These are phyloP conservation scores for Aphanoascus verrucosus DNA, from an alignment of 2,329 filamentous ascomycete genomes.

Conservation along the genomic window DNA sequence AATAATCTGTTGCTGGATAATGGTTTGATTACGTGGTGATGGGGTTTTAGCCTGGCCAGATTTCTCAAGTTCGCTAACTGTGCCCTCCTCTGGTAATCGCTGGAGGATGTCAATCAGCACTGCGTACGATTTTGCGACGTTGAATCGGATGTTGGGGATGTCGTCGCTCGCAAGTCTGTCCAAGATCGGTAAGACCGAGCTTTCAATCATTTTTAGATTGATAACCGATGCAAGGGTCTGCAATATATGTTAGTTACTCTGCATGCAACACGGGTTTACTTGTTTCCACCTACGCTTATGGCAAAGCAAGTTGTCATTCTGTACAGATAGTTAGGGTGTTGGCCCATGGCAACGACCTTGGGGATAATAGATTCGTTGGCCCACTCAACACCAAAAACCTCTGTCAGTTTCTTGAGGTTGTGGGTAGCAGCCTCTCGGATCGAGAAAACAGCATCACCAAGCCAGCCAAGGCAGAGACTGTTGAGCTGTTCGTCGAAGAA, in stretches of 20 bases:
- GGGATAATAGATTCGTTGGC: slow-evolving; percentile 94
- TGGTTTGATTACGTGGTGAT: slow-evolving; percentile 61
- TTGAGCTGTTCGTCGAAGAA: slow-evolving; percentile 98
- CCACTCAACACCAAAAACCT: slow-evolving; percentile 98
- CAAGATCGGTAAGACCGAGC: slow-evolving; percentile 89
- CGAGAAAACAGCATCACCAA: slow-evolving; percentile 96
- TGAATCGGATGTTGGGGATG: slow-evolving; percentile 98
- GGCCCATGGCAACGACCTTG: slow-evolving; percentile 97
- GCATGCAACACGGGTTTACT: background rate
- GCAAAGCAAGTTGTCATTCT: slow-evolving; percentile 99
- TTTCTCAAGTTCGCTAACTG: slow-evolving; percentile 75
- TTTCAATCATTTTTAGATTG: slow-evolving; percentile 82
- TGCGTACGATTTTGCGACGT: slow-evolving; percentile 94
- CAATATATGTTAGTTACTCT: slow-evolving; percentile 10
- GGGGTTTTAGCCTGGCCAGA: slow-evolving; percentile 46
- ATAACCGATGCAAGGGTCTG: slow-evolving; percentile 90
- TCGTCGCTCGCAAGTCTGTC: slow-evolving; percentile 88
- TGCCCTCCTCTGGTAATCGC: slow-evolving; percentile 78
- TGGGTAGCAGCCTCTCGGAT: slow-evolving; percentile 95
- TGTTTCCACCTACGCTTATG: slow-evolving; percentile 63
- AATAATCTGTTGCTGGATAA: slow-evolving; percentile 77
- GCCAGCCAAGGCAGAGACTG: slow-evolving; percentile 93
- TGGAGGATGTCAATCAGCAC: slow-evolving; percentile 85
- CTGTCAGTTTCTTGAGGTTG: slow-evolving; percentile 95
- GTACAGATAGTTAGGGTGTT: slow-evolving; percentile 97